These are phyloP conservation scores for Arthonia radiata DNA, from an alignment of 495 filamentous ascomycete genomes.

Conservation along the genomic window DNA sequence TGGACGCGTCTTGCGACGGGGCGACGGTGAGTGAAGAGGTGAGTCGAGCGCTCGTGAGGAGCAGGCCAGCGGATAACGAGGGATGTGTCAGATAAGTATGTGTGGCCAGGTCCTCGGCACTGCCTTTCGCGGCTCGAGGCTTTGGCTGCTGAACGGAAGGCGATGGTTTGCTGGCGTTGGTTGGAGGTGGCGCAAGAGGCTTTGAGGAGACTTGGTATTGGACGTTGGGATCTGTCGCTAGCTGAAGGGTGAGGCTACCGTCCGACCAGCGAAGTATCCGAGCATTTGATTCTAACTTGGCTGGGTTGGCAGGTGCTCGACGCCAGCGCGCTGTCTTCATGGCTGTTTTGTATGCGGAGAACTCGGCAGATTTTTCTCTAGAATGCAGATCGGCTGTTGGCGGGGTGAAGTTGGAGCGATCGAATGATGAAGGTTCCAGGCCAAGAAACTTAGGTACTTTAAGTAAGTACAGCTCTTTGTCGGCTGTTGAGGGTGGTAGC, in stretches of 20 bases:
- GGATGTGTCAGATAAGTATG: constrained; percentile 66
- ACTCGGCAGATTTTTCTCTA: constrained; percentile 13
- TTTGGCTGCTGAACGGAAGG: constrained; percentile 14
- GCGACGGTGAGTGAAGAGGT: constrained; percentile 49
- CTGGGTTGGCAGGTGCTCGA: constrained; percentile 32
- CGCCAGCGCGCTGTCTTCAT: constrained; percentile 48
- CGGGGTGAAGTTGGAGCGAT: constrained; percentile 42
- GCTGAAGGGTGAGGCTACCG: constrained; percentile 56
- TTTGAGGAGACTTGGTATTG: constrained; percentile 63
- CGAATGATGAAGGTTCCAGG: constrained; percentile 48
- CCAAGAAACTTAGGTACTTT: constrained; percentile 58
- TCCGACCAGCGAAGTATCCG: constrained; percentile 63
- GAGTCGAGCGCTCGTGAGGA: constrained; percentile 57
- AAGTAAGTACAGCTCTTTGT: constrained; percentile 44
- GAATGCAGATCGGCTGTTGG: constrained; percentile 30
- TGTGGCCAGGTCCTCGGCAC: constrained; percentile 30
- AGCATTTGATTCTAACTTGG: constrained; percentile 45
- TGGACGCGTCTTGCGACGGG: constrained; percentile 41
- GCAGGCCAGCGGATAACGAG: constrained; percentile 36
- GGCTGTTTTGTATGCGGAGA: constrained; percentile 37
- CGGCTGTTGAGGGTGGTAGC: constrained; percentile 20
- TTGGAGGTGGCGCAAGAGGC: constrained; percentile 39
- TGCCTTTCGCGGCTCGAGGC: constrained; percentile 4
- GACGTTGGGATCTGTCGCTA: constrained; percentile 42
- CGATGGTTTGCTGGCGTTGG: constrained; percentile 20